Evolutionary conservation across 768 basidiomycete species (phyloP), one percentile per base, ranked within the genome.

Genomic region (Neoboletus brunneissimus): DNA sequence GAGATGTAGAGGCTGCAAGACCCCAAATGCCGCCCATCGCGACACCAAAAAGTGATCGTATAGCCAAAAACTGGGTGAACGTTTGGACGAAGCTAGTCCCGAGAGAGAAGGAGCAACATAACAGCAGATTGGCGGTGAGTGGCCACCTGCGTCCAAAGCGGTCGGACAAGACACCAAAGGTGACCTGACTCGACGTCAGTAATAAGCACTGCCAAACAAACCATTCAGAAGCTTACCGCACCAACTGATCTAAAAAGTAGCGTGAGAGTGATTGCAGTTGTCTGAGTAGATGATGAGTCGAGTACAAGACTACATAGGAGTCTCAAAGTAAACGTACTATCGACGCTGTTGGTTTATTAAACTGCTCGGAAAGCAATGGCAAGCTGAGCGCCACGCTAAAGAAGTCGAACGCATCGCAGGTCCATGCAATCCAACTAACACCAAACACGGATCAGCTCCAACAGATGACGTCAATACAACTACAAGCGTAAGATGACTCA

Each of bases 91-190:
- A 97, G 20, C 90, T 87, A 1, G 88, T 85, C 1, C 82, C 91
- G 29, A 97, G 82, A 67, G 94, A 85, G 51, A 96, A 83, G 6
- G 81, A 66, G 16, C 82, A 78, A 57, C 93, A 82, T 46, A 94
- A 68, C 34, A 92, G 53, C 20, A 95, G 76, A 67, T 94, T 94
- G 64, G 64, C 58, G 20, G 95, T 84, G 10, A 95, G 79, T 2
- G 94, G 94, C 93, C 92, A 98, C 77, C 94, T 95, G 45, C 94
- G 82, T 0, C 95, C 95, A 70, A 77, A 97, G 4, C 95, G 84
- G 70, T 97, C 96, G 3, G 89, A 90, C 27, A 88, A 60, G 48
- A 94, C 69, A 46, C 93, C 94, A 62, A 97, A 94, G 59, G 92
- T 71, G 47, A 91, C 47, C 75, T 75, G n/a, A 4, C 52, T 43